phyloP scores from a whole-genome alignment of 2,329 filamentous ascomycete genomes.

The Exophiala calicioides region DNA sequence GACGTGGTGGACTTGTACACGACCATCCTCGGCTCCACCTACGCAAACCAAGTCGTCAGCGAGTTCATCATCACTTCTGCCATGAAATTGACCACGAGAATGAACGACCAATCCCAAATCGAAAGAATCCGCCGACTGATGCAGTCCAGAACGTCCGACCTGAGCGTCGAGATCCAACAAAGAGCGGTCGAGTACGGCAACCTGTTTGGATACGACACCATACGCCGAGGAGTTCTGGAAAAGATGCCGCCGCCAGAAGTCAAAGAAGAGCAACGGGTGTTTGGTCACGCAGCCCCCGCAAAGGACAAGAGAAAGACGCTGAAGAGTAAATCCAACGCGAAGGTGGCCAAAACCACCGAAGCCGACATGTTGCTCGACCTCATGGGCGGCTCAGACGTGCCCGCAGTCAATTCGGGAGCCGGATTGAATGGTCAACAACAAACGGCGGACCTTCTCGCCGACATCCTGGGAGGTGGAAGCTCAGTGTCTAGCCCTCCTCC shows the following conservation, averaged over 20 bases:
- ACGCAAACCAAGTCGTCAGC: conserved; percentile 84
- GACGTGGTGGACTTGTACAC: conserved; percentile 93
- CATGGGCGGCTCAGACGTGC: conserved; percentile 78
- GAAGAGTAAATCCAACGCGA: conserved; percentile 73
- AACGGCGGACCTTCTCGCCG: conserved; percentile 83
- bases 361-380: conserved; percentile 89
- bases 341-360: conserved; percentile 74
- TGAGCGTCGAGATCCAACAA: conserved; percentile 95
- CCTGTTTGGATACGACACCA: conserved; percentile 85
- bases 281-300: conserved; percentile 65
- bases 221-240: conserved; percentile 86
- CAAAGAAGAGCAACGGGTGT: conserved; percentile 86
- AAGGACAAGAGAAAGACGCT: conserved; percentile 64
- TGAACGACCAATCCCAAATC: conserved; percentile 80
- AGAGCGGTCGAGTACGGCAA: conserved; percentile 94
- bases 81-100: conserved; percentile 89
- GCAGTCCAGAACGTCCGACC: conserved; percentile 74
- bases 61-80: conserved; percentile 95
- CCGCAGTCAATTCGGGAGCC: conserved; percentile 57
- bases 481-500: conserved; percentile 57
- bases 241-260: conserved; percentile 98
- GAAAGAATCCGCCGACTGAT: conserved; percentile 81
- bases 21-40: conserved; percentile 90
- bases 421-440: conserved; percentile 62
- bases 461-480: conserved; percentile 79